Conservation (phyloP, 176 grass and related monocot genomes). For the Avena eriantha region DNA sequence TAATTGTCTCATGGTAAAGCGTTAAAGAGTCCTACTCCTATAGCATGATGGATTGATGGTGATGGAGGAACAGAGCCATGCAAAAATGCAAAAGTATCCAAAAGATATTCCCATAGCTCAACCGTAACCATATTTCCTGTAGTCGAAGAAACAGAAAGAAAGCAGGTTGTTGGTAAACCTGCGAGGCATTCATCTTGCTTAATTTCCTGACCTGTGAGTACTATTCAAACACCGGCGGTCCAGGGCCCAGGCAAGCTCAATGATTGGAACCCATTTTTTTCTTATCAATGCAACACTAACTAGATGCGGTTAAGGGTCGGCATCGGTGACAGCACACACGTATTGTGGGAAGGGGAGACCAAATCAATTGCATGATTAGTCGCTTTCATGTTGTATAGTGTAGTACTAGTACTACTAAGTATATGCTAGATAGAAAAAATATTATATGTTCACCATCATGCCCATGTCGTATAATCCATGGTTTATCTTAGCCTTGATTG, state of each 20-base stretch:
- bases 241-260: neutral
- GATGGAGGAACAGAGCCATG: neutral
- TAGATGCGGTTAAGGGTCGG: constrained; percentile 40
- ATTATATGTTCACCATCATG: neutral
- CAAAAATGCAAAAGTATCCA: neutral
- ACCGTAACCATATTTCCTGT: neutral
- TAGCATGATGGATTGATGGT: neutral
- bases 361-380: constrained; percentile 12
- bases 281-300: constrained; percentile 8
- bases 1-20: neutral
- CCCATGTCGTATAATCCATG: neutral
- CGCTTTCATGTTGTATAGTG: constrained; percentile 19
- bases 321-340: constrained; percentile 27
- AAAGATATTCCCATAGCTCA: neutral
- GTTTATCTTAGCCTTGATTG: neutral
- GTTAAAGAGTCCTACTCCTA: neutral
- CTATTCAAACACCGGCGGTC: neutral
- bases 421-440: neutral
- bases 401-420: neutral
- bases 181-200: neutral
- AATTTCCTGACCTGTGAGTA: neutral
- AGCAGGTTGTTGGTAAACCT: constrained; percentile 21
- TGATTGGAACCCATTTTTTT: neutral
- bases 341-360: neutral
- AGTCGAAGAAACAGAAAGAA: neutral